These are phyloP conservation scores for Nematocida sp. DNA, from an alignment of 371 early-diverging fungal genomes.

Conservation along the genomic window DNA sequence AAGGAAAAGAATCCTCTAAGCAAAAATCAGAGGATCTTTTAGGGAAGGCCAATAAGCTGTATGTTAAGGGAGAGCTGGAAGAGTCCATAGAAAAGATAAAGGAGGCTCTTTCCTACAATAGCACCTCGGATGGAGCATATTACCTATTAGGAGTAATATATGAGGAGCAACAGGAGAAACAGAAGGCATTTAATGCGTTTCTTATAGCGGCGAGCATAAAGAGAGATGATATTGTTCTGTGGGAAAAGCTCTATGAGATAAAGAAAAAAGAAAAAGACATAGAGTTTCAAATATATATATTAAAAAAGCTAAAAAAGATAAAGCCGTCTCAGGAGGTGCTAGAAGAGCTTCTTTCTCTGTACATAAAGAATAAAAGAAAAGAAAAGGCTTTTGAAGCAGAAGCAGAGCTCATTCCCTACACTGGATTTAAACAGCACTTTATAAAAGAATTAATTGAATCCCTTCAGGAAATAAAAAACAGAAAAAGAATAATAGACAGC, in stretches of 20 bases:
- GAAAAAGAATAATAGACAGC: constrained; percentile 13
- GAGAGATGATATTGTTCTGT: constrained; percentile 72
- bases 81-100: constrained; percentile 54
- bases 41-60: constrained; percentile 59
- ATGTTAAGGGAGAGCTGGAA: constrained; percentile 56
- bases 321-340: constrained; percentile 48
- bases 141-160: constrained; percentile 75
- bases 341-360: constrained; percentile 48
- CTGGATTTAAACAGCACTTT: constrained; percentile 18
- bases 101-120: constrained; percentile 52
- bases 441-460: constrained; percentile 31
- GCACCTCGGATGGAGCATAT: constrained; percentile 59
- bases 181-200: constrained; percentile 73
- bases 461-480: constrained; percentile 42
- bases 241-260: constrained; percentile 72
- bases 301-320: constrained; percentile 59
- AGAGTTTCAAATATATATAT: constrained; percentile 60
- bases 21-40: constrained; percentile 53
- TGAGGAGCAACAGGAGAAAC: constrained; percentile 75
- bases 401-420: constrained; percentile 47
- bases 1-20: constrained; percentile 37
- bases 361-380: constrained; percentile 47
- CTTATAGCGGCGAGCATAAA: constrained; percentile 82
- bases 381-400: constrained; percentile 58
- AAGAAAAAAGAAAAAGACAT: constrained; percentile 47